Conservation (phyloP, 2,329 filamentous ascomycete genomes). For the Nemania bipapillata region DNA sequence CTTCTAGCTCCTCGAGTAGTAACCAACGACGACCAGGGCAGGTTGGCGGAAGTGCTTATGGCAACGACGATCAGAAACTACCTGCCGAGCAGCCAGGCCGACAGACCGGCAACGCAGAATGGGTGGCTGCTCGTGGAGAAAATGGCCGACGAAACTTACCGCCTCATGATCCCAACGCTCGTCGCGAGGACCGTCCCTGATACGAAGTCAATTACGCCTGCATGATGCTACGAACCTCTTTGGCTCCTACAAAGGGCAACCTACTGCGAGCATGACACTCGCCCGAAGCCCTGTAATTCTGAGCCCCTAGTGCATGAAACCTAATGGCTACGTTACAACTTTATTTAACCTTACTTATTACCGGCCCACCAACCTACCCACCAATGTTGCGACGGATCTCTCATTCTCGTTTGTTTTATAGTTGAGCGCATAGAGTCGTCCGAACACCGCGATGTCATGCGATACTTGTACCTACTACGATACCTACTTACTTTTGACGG, state of each 20-base stretch:
- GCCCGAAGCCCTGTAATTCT: background rate
- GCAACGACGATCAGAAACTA: conserved; percentile 67
- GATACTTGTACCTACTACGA: conserved; percentile 30
- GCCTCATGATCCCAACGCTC: conserved; percentile 59
- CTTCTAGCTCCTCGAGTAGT: conserved; percentile 47
- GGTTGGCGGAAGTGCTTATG: conserved; percentile 33
- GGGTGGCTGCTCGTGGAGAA: conserved; percentile 61
- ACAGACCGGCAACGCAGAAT: conserved; percentile 63
- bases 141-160: conserved; percentile 54
- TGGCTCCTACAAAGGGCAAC: background rate
- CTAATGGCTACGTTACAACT: conserved; percentile 8
- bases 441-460: background rate
- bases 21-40: conserved; percentile 27
- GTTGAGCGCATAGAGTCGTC: conserved; percentile 2
- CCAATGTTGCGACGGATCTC: too few relatives aligned
- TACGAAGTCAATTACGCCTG: background rate
- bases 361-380: too few relatives aligned
- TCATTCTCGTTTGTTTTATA: conserved; percentile 32
- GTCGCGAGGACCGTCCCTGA: conserved; percentile 46
- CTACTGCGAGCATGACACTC: background rate
- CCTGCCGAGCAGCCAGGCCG: conserved; percentile 68
- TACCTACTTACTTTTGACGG: conserved; percentile 33
- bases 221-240: background rate
- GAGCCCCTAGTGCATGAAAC: background rate
- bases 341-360: conserved; percentile 8